Conservation (phyloP, 768 basidiomycete genomes). For the Artomyces pyxidatus region DNA sequence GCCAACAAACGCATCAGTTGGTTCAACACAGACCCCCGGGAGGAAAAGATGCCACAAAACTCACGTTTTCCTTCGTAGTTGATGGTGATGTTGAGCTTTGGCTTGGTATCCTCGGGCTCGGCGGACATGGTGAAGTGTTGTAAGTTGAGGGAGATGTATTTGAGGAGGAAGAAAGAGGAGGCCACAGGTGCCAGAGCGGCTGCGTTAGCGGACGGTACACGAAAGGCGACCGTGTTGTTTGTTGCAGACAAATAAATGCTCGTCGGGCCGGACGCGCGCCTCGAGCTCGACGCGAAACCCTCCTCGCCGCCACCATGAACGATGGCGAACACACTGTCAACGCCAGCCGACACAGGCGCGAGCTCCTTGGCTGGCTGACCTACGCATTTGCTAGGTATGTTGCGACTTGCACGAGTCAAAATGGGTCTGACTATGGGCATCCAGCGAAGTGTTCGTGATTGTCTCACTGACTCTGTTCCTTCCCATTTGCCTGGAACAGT, state of each 20-base stretch:
- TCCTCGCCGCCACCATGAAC: background rate
- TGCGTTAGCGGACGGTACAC: background rate
- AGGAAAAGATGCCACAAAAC: too few species aligned
- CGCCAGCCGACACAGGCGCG: constrained; percentile 18
- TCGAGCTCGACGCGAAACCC: too few species aligned
- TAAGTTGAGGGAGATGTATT: background rate
- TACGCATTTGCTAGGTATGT: constrained; percentile 77
- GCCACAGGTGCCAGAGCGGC: background rate
- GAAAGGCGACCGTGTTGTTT: background rate
- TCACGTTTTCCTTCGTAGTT: constrained; percentile 8
- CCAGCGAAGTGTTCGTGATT: constrained; percentile 72
- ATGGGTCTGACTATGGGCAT: background rate
- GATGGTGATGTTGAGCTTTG: constrained; percentile 14
- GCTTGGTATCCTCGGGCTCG: constrained; percentile 12
- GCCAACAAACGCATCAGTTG: too few species aligned
- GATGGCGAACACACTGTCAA: background rate
- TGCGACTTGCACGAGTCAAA: too few species aligned
- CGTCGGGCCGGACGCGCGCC: too few species aligned
- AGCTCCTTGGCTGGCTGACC: constrained; percentile 68
- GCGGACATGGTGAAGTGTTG: constrained; percentile 3
- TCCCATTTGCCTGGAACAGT: constrained; percentile 80
- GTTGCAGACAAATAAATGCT: background rate
- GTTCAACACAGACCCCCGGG: too few species aligned
- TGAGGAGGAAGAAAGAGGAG: background rate
- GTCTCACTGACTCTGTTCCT: constrained; percentile 77